Evolutionary conservation across 331 rosid genomes (phyloP), one percentile per base, ranked within the genome.

Genomic region (Malus hybrid): DNA sequence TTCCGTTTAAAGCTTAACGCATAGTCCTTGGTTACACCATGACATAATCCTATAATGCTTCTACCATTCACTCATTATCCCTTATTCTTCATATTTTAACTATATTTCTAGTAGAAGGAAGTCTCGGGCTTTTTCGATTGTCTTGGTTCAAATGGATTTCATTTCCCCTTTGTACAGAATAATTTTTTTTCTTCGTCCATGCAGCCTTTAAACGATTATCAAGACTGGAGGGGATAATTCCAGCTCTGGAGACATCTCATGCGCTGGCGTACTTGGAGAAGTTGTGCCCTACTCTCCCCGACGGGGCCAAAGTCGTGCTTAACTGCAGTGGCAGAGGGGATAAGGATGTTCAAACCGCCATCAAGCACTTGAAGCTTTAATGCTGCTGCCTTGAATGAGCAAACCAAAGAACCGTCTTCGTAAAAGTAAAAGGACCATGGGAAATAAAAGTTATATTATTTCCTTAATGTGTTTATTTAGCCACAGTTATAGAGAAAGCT

Each of bases 291-390:
- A 80, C 90, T 39, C 97, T 94, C 65, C 89, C 92, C 0, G 69
- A 87, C 12, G 93, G 93, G 73, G 18, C 90, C 31, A 92, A 92
- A 84, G 87, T 95, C 31, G 97, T 94, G 59, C 75, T 94, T 12
- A 90, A 89, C 86, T 94, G 85, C 88, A 91, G 99, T 55, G 97
- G 97, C 74, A 83, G 99, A 85, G 99, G 99, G n/a, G 99, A 94
- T 71, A 94, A 94, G 84, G 99, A 94, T 63, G 99, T 94, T 69
- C 92, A 94, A 13, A 94, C 96, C 5, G 97, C 93, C 19, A 85
- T 87, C 87, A 94, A 92, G 79, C 76, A 83, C 78, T 77, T 94
- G 90, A 71, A 92, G 84, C 19, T 94, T 77, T 93, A 83, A 90
- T 60, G 66, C 29, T 69, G 61, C 42, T 69, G 61, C 42, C 71